Base-by-base conservation (phyloP, 257 asterid species). In the Solanum infundibuliforme region DNA sequence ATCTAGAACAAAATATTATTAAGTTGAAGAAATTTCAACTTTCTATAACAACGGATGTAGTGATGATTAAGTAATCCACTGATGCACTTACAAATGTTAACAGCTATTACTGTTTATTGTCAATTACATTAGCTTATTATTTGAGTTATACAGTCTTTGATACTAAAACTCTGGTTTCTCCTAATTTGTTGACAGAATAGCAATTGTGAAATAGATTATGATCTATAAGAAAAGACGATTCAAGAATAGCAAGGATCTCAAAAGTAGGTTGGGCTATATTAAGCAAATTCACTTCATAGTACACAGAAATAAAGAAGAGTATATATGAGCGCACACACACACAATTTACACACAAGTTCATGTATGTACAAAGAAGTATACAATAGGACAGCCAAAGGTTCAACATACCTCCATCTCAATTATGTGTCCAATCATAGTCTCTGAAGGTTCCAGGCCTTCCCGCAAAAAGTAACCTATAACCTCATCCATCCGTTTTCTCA, bases 401-500 rank as follows among this genome's bases (percentile, higher is more conserved):
- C 69, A 43, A 82, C 25, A 90, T 69, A 97, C 99, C 98, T 97
- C 96, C 98, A 93, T 97, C 90, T 94, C 99, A 88, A 97, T 92
- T 86, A 94, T 93, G 89, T 95, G 96, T 27, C 96, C 94, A 83
- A 97, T 94, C 98, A 95, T 97, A 85, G 94, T 91, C 92, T 96
- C 95, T 7, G 99, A 94, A 32, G 99, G 99, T 90, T 84, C 91
- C 89, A 95, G 95, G 85, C 98, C 98, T 93, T 93, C 98, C 86
- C 94, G 93, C 88, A 97, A 90, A 93, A 97, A 96, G 87, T 90
- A 91, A 68, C 96, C 95, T 62, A 92, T 90, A 76, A 94, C 98
- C 87, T 93, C 96, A 90, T 96, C 98, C 95, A 97, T 93, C 85
- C 95, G 89, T 89, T 91, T 94, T 68, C 94, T 90, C 29, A 97